Percentiles rank a stretch among this genome's conserved stretches.
Conservation (phyloP, 495 filamentous ascomycete genomes). For the Neurospora sp. region DNA sequence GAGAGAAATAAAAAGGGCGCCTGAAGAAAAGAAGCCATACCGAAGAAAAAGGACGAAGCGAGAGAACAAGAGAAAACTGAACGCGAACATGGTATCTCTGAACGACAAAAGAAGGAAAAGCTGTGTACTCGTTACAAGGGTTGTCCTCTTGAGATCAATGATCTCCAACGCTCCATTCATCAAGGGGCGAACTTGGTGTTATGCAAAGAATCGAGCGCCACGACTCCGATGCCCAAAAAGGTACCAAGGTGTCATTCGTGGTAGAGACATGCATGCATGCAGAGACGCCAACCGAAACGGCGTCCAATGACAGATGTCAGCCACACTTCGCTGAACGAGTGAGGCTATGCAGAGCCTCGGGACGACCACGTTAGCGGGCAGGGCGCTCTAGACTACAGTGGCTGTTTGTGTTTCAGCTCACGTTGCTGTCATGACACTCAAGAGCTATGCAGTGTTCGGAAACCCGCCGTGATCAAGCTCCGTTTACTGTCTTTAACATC, state of each 20-base stretch:
- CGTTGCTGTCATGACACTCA: conserved; percentile 12
- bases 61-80: not conserved
- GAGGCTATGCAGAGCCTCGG: not conserved
- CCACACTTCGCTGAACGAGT: not conserved
- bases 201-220: not conserved
- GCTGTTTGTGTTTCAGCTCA: not conserved
- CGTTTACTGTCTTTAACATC: conserved; percentile 54
- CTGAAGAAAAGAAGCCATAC: not conserved
- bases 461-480: conserved; percentile 68
- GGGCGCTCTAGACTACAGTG: not conserved
- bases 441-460: conserved; percentile 55
- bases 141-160: not conserved
- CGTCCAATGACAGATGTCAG: not conserved
- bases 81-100: not conserved
- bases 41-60: not conserved
- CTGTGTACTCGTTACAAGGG: not conserved
- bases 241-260: not conserved
- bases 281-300: not conserved
- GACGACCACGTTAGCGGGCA: not conserved
- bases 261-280: not conserved
- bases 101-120: not conserved
- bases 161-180: not conserved
- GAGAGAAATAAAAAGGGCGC: conserved; percentile 1
- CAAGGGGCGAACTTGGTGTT: not conserved
- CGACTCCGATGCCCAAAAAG: not conserved